Evolutionary conservation across 139 green algal species (phyloP).

Genomic region (Haematococcus lacustris): DNA sequence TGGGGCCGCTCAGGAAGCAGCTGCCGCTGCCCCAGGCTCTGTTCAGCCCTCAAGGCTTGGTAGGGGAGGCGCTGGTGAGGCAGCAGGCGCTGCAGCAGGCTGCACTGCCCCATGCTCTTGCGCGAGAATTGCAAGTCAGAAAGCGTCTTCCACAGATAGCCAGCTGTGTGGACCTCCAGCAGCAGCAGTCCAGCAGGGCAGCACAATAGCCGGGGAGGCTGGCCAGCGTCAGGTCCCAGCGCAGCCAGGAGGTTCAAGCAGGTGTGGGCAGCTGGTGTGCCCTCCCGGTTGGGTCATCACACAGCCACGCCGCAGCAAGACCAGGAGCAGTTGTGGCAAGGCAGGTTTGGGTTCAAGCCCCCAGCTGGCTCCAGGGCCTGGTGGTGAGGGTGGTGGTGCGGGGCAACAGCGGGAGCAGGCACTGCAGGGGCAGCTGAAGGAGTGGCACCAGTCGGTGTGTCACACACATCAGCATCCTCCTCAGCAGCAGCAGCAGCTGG

Average conservation of each 20-base stretch:
- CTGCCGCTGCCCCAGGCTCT: too few relatives aligned
- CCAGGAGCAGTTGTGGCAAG: background rate
- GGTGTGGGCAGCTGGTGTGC: background rate
- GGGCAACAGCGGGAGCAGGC: background rate
- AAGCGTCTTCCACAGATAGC: too few relatives aligned
- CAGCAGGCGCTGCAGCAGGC: too few relatives aligned
- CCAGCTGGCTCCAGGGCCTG: background rate
- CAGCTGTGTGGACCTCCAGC: too few relatives aligned
- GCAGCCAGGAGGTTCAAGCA: background rate
- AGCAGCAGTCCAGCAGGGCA: too few relatives aligned
- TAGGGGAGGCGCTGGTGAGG: too few relatives aligned
- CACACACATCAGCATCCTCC: conserved; percentile 1
- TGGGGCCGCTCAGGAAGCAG: too few relatives aligned
- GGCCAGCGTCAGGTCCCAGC: too few relatives aligned
- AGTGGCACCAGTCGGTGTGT: background rate
- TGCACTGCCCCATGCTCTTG: too few relatives aligned
- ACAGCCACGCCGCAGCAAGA: background rate
- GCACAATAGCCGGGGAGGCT: too few relatives aligned
- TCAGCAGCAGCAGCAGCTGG: background rate
- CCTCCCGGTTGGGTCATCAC: background rate
- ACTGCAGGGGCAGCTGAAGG: background rate
- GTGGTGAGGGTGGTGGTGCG: background rate
- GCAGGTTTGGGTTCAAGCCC: background rate
- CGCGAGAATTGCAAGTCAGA: too few relatives aligned
- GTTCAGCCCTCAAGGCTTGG: too few relatives aligned